Evolutionary conservation across 2,329 filamentous ascomycete species (phyloP).

Genomic region (Epichloe sylvatica): DNA sequence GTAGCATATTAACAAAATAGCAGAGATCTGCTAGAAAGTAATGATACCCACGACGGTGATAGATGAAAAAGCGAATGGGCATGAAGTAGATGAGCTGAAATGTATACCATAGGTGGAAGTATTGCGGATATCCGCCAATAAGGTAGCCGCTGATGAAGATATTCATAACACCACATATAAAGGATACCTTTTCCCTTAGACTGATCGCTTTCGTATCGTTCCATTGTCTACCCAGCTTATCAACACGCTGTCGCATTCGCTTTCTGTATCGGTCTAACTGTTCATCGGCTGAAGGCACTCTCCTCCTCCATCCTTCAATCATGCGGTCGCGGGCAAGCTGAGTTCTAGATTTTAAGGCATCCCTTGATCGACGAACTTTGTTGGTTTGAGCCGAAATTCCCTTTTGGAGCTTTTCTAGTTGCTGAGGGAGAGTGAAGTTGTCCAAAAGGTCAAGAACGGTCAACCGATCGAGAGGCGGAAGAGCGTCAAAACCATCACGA

Average conservation of each 20-base stretch:
- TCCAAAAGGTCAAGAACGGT: constrained; percentile 88
- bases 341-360: constrained; percentile 63
- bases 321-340: constrained; percentile 74
- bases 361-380: constrained; percentile 69
- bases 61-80: constrained; percentile 87
- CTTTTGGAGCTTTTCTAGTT: constrained; percentile 79
- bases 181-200: constrained; percentile 87
- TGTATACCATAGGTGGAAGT: constrained; percentile 89
- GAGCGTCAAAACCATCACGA: constrained; percentile 75
- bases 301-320: constrained; percentile 81
- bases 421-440: constrained; percentile 80
- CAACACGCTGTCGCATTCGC: constrained; percentile 79
- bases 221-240: constrained; percentile 73
- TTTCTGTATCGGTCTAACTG: constrained; percentile 82
- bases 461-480: constrained; percentile 78
- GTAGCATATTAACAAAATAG: constrained; percentile 90
- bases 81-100: constrained; percentile 84
- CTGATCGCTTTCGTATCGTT: constrained; percentile 83
- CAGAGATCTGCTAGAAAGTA: constrained; percentile 96
- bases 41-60: constrained; percentile 82
- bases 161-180: constrained; percentile 92
- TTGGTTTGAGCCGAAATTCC: constrained; percentile 71
- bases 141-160: constrained; percentile 94
- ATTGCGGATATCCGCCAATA: constrained; percentile 70
- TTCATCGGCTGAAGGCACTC: constrained; percentile 77